Base-by-base conservation (phyloP, 768 basidiomycete species). In the Tremella yokohamensis region DNA sequence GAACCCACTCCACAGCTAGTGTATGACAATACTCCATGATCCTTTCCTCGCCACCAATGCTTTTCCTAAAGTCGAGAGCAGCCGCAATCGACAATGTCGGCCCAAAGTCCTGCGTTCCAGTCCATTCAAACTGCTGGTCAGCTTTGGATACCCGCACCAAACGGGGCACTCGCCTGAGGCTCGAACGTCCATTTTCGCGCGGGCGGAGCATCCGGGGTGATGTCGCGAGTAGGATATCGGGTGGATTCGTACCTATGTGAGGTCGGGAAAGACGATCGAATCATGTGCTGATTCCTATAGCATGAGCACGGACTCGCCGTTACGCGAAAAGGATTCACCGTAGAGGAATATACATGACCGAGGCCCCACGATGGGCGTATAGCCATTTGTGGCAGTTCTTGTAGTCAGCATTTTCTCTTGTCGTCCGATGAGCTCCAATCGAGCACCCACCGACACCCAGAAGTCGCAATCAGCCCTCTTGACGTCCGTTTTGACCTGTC, bases 381-480 rank as follows among this genome's bases (percentile, higher is more conserved):
- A 90, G 77, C 89, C 90, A 93, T 75, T 92, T 91, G 76, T 91
- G 87, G 63, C 86, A 87, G 65, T 90, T 90, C 84, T 88, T 60
- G n/a, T 22, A 45, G 8, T 15, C n/a, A 6, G 18, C 26, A 1
- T 16, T 16, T 19, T 37, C 24, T 25, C 16, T 48, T 29, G 24
- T 2, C 40, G 34, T 34, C 24, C 8, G 6, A 37, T 26, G 42
- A 16, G 2, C 39, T 40, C 18, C 2, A 8, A 56, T 12, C 25
- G 2, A 22, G 20, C 22, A 78, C 83, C 20, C 60, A 88, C 87
- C 34, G 87, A 85, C 20, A 86, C 78, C 84, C 85, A 89, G 68
- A 90, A 89, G 75, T 91, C 89, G 11, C 87, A 87, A 51, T 80
- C 77, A 0, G 76, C 76, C 44, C 79, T 77, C 2, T 78, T 78